Conservation (phyloP, 2,329 filamentous ascomycete species). For the Didymella pinodella region DNA sequence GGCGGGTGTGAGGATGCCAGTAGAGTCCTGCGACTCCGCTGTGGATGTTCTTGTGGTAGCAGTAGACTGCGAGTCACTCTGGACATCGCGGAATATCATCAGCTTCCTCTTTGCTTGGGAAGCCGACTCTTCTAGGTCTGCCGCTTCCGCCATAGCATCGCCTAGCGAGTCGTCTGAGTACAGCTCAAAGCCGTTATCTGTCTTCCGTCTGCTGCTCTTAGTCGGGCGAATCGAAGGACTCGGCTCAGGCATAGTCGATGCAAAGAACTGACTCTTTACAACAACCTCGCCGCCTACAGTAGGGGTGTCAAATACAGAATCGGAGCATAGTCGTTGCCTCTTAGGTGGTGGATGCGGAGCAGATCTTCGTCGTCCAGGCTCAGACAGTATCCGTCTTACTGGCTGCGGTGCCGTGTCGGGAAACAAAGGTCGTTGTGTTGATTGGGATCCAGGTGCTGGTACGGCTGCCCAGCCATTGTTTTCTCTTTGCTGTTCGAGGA, state of each 20-base stretch:
- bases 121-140: constrained; percentile 43
- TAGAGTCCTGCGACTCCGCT: constrained; percentile 37
- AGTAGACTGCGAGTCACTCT: constrained; percentile 42
- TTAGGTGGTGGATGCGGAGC: constrained; percentile 55
- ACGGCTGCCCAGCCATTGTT: constrained; percentile 64
- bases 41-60: constrained; percentile 34
- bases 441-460: constrained; percentile 55
- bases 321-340: constrained; percentile 56
- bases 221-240: constrained; percentile 53
- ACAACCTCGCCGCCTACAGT: constrained; percentile 37
- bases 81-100: constrained; percentile 42
- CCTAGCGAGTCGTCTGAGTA: constrained; percentile 59
- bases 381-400: constrained; percentile 50
- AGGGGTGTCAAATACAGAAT: constrained; percentile 43
- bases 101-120: constrained; percentile 46
- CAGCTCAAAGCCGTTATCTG: constrained; percentile 54
- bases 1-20: constrained; percentile 41
- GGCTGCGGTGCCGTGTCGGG: constrained; percentile 54
- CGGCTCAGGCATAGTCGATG: constrained; percentile 43
- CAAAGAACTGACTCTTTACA: constrained; percentile 58
- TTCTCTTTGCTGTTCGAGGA: constrained; percentile 62
- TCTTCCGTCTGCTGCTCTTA: constrained; percentile 42
- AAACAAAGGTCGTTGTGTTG: constrained; percentile 30
- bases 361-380: constrained; percentile 52
- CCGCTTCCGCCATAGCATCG: constrained; percentile 52